phyloP scores from a whole-genome alignment of 1,139 yeast genomes.

The Pichia inconspicua region DNA sequence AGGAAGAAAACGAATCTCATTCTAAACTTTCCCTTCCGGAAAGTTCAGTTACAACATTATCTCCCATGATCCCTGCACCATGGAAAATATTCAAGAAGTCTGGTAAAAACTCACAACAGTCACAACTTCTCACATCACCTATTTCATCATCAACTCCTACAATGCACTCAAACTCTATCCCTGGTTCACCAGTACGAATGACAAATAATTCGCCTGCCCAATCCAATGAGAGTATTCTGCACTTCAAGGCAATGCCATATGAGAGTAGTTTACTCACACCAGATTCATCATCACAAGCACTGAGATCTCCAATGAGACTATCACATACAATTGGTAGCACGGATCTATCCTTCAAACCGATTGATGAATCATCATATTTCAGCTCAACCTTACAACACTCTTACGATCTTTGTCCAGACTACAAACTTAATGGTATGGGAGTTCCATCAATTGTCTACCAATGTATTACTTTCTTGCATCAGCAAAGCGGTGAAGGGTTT shows the following conservation, averaged over 20 bases:
- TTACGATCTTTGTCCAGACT: constrained; percentile 38
- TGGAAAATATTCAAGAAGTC: constrained; percentile 14
- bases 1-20: background rate
- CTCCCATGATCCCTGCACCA: constrained; percentile 10
- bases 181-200: constrained; percentile 9
- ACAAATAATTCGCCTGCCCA: constrained; percentile 10
- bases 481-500: constrained; percentile 66
- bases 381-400: constrained; percentile 59
- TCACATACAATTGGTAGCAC: constrained; percentile 1
- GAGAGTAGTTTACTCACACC: constrained; percentile 15
- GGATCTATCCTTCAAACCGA: constrained; percentile 19
- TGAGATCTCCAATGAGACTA: constrained; percentile 9
- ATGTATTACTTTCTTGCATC: constrained; percentile 63
- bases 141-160: constrained; percentile 4
- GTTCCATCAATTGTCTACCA: constrained; percentile 77
- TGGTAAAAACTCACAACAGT: background rate
- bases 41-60: background rate
- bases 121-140: constrained; percentile 9
- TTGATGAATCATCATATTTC: constrained; percentile 34
- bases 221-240: constrained; percentile 17
- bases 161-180: constrained; percentile 6
- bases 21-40: constrained; percentile 1
- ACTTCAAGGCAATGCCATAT: constrained; percentile 28
- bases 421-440: constrained; percentile 20
- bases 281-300: constrained; percentile 4